Conservation (phyloP, 2,329 filamentous ascomycete genomes). For the Clonostachys byssicola region DNA sequence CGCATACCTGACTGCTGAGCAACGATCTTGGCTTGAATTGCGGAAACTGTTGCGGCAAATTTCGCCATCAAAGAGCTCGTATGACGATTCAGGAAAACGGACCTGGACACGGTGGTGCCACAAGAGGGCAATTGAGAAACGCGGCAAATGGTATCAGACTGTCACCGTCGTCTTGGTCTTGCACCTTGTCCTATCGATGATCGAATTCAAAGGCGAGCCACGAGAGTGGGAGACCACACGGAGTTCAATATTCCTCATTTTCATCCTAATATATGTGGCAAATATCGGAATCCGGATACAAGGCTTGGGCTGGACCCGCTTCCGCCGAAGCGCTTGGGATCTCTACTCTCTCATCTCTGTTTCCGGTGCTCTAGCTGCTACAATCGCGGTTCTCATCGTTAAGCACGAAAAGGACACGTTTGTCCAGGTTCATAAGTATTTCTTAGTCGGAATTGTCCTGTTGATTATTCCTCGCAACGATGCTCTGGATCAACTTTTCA, state of each 20-base stretch:
- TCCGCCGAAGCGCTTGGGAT: constrained; percentile 93
- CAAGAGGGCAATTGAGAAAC: constrained; percentile 88
- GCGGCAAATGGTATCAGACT: constrained; percentile 82
- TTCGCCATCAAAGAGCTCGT: constrained; percentile 88
- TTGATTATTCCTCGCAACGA: constrained; percentile 95
- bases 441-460: constrained; percentile 84
- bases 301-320: constrained; percentile 88
- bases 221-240: constrained; percentile 65
- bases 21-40: constrained; percentile 93
- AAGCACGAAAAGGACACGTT: constrained; percentile 43
- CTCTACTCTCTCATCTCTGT: constrained; percentile 81
- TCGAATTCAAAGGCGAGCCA: constrained; percentile 81
- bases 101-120: constrained; percentile 93
- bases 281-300: constrained; percentile 83
- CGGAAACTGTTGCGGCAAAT: constrained; percentile 90
- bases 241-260: constrained; percentile 73
- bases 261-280: constrained; percentile 76
- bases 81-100: constrained; percentile 64
- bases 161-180: constrained; percentile 77
- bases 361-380: constrained; percentile 71
- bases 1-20: constrained; percentile 90
- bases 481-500: constrained; percentile 95
- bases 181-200: constrained; percentile 76
- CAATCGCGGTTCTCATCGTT: constrained; percentile 72
- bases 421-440: constrained; percentile 85